Percentiles rank a stretch among this genome's conserved stretches.
Conservation (phyloP, 352 stramenopile genomes). For the Globisporangium heterothallicum region DNA sequence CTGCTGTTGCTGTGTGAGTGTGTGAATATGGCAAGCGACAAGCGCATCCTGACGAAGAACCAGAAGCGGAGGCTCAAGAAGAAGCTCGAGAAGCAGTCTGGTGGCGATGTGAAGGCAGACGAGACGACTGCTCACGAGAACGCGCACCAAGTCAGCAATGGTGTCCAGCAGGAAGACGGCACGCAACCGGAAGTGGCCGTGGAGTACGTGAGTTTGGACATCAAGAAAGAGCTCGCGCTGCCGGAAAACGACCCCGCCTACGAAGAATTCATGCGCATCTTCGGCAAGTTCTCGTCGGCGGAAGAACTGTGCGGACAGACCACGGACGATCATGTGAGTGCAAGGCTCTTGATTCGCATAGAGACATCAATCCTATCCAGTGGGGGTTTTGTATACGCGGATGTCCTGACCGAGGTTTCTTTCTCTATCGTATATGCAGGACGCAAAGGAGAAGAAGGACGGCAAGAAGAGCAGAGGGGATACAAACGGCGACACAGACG, state of each 20-base stretch:
- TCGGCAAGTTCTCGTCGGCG: slow-evolving; percentile 76
- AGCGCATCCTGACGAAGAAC: slow-evolving; percentile 73
- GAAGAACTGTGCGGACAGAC: slow-evolving; percentile 72
- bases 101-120: slow-evolving; percentile 14
- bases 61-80: slow-evolving; percentile 77
- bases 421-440: too few species aligned
- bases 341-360: too few species aligned
- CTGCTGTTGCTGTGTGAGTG: neutral
- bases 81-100: slow-evolving; percentile 66
- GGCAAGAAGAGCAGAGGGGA: slow-evolving; percentile 9
- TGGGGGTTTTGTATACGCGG: too few species aligned
- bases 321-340: slow-evolving; percentile 36
- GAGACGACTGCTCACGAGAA: neutral
- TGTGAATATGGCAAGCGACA: slow-evolving; percentile 17
- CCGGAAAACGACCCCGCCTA: slow-evolving; percentile 59
- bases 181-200: slow-evolving; percentile 48
- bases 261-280: slow-evolving; percentile 87
- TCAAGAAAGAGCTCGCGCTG: slow-evolving; percentile 58
- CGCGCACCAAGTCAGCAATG: too few species aligned
- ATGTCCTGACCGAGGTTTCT: too few species aligned
- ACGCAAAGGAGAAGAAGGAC: slow-evolving; percentile 8
- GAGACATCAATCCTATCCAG: too few species aligned
- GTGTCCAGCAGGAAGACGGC: neutral
- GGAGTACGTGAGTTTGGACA: slow-evolving; percentile 80
- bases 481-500: slow-evolving; percentile 2